Evolutionary conservation across 257 asterid genomes (phyloP).

Genomic region (Solanum pennellii): DNA sequence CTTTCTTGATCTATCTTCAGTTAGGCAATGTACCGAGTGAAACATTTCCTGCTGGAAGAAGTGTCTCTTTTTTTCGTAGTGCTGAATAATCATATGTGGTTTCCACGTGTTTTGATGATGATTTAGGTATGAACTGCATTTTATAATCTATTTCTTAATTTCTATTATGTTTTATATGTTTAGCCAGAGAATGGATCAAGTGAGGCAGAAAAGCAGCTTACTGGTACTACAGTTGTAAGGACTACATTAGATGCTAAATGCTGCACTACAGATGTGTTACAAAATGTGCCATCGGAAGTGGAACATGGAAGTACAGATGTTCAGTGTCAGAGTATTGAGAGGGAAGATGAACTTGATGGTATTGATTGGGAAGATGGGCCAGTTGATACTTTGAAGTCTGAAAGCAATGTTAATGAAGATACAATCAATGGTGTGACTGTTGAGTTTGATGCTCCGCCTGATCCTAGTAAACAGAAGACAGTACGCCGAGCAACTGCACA

Average conservation of each 20-base stretch:
- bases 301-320: not conserved
- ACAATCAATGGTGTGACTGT: conserved; percentile 47
- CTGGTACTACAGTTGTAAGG: conserved; percentile 3
- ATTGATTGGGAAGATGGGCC: conserved; percentile 88
- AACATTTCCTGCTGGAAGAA: not conserved
- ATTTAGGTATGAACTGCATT: not conserved
- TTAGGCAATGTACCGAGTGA: not conserved
- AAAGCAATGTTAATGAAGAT: conserved; percentile 23
- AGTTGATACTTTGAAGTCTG: conserved; percentile 21
- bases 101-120: not conserved
- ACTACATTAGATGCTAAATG: conserved; percentile 17
- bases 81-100: not conserved
- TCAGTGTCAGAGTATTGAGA: conserved; percentile 9
- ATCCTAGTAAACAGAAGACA: conserved; percentile 40
- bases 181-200: conserved; percentile 28
- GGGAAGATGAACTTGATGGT: conserved; percentile 38
- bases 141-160: not conserved
- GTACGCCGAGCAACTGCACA: conserved; percentile 76
- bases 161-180: not conserved
- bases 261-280: conserved; percentile 17
- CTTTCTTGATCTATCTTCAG: not conserved
- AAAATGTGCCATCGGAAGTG: conserved; percentile 11
- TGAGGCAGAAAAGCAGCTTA: conserved; percentile 4
- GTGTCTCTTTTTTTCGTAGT: not conserved
- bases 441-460: conserved; percentile 65